A percentile compares a stretch with the other conserved stretches of the same genome.
phyloP scores from a whole-genome alignment of 345 rosid genomes.

The Triadica sebifera region DNA sequence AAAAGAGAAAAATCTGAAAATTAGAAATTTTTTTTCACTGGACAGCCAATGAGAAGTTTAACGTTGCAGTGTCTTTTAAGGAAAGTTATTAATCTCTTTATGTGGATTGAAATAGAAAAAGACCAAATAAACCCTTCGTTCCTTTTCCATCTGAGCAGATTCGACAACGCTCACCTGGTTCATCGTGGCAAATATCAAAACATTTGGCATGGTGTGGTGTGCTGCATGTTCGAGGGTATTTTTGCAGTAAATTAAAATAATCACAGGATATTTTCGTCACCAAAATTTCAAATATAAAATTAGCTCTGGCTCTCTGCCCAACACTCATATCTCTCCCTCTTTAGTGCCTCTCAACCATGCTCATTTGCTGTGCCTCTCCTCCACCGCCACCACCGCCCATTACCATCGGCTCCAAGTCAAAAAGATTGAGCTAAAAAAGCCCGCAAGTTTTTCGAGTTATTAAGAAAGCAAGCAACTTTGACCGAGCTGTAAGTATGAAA shows the following conservation, averaged over 20 bases:
- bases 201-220: background rate
- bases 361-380: slow-evolving; percentile 10
- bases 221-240: background rate
- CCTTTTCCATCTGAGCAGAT: background rate
- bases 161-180: background rate
- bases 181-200: too few relatives aligned
- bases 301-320: slow-evolving; percentile 32
- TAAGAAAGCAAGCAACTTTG: background rate
- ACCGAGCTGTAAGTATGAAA: background rate
- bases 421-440: background rate
- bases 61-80: too few relatives aligned
- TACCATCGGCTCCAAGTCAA: background rate
- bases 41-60: too few relatives aligned
- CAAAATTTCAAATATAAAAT: slow-evolving; percentile 16
- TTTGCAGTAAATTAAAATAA: background rate
- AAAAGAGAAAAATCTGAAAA: too few relatives aligned
- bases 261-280: slow-evolving; percentile 29
- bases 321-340: slow-evolving; percentile 18
- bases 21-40: too few relatives aligned
- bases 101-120: too few relatives aligned
- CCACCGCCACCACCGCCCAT: background rate
- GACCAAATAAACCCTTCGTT: slow-evolving; percentile 8
- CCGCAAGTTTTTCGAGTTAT: background rate
- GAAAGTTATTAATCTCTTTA: too few relatives aligned
- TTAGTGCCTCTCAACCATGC: background rate